Base-by-base conservation (phyloP, 139 green algal species). In the Tetradesmus obliquus region DNA sequence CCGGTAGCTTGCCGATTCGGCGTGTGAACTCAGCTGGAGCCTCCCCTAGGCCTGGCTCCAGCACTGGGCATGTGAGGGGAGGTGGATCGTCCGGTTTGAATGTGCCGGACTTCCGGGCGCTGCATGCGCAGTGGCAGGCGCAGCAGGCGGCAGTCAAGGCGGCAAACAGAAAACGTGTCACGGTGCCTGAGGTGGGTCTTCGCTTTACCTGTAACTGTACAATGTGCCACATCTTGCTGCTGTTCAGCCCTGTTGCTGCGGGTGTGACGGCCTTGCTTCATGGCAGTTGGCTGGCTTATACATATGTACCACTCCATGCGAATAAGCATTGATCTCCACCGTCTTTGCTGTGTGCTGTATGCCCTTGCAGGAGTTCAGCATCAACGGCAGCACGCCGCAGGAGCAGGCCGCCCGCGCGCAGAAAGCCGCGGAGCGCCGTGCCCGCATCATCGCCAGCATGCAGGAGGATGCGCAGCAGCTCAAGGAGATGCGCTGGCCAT, bases 71-170 rank as follows among this genome's bases (percentile, higher is more conserved):
- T 13, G 2, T 24, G 66, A 17, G 66, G 12, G 66, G 8, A 8
- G 5, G 66, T 3, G 32, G 32, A 45, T 45, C 32, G 32, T 76
- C 66, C 3, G 66, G 66, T 24, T 5, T 76, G 66, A 76, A 76
- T 66, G 93, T 95, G 20, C 93, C 93, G 2, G 74, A 93, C 80
- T 95, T 94, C 55, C 24, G 22, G 32, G 71, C 51, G 3, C n/a
- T 94, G 55, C 91, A 94, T 88, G 55, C 13, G 45, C 9, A 80
- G 8, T 94, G 93, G 93, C 87, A 69, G 51, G 58, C 60, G 51
- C 71, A 74, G 10, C 60, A 82, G 84, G 89, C 83, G 13, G 79
- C 60, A 1, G 74, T 76, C 5, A 90, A 89, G 74, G 79, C 82
- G 3, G 62, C 84, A 6, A 93, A 91, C 89, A 87, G 58, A n/a